phyloP scores from a whole-genome alignment of 768 basidiomycete genomes.

The Mycena rosella region DNA sequence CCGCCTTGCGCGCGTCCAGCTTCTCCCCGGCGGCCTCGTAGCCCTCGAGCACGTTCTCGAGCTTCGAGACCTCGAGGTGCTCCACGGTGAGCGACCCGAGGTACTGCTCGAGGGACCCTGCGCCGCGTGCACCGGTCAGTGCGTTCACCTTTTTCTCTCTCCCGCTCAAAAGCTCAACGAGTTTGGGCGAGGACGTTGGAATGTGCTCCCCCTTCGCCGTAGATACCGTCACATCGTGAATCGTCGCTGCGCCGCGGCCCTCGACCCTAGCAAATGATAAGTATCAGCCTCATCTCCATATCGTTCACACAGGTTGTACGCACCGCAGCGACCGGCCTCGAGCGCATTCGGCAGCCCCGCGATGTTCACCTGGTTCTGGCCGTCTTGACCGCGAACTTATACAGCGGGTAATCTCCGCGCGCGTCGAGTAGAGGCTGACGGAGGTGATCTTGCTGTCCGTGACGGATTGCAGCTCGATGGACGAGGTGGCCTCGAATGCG shows the following conservation, averaged over 20 bases:
- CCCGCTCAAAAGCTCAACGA: slow-evolving; percentile 43
- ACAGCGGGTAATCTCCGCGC: slow-evolving; percentile 22
- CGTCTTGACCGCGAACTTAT: slow-evolving; percentile 53
- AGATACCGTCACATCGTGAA: slow-evolving; percentile 57
- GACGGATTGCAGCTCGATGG: too few relatives aligned
- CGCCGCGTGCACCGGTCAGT: background rate
- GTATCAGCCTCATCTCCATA: background rate
- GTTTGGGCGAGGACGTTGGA: slow-evolving; percentile 41
- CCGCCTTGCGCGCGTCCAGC: slow-evolving; percentile 29
- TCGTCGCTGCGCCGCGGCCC: slow-evolving; percentile 58
- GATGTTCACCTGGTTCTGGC: slow-evolving; percentile 58
- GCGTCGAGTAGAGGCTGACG: too few relatives aligned
- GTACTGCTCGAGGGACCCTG: background rate
- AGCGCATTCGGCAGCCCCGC: slow-evolving; percentile 53
- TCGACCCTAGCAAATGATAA: slow-evolving; percentile 51
- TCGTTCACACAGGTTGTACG: background rate
- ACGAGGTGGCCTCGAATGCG: too few relatives aligned
- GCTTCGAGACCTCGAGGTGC: slow-evolving; percentile 35
- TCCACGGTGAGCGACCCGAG: slow-evolving; percentile 28
- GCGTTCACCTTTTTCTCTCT: slow-evolving; percentile 34
- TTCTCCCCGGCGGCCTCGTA: slow-evolving; percentile 35
- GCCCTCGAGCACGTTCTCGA: slow-evolving; percentile 31
- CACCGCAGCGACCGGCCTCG: slow-evolving; percentile 55
- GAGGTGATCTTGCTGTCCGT: too few relatives aligned
- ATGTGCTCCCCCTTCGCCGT: slow-evolving; percentile 13